These are phyloP conservation scores for Chimonanthus praecox DNA, from an alignment of 164 flowering plant species.

Conservation along the genomic window DNA sequence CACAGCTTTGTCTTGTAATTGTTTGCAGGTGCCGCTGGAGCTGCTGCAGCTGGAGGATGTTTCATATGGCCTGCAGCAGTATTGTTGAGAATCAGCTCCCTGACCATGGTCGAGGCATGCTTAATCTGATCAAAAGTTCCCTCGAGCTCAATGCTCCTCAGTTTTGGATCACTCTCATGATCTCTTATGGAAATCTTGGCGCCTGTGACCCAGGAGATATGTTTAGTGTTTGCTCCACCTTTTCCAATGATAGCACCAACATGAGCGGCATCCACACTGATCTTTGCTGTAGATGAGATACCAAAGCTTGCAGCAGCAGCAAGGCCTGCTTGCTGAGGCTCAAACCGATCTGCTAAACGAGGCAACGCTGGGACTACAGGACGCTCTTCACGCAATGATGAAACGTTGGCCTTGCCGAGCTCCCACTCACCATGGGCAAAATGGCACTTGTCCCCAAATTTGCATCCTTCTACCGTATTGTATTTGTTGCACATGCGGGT, in stretches of 20 bases:
- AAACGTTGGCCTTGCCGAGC: conserved; percentile 53
- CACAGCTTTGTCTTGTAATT: conserved; percentile 72
- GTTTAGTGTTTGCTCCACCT: conserved; percentile 88
- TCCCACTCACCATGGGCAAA: conserved; percentile 92
- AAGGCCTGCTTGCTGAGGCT: conserved; percentile 27
- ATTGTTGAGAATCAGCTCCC: conserved; percentile 55
- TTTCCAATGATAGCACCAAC: conserved; percentile 95
- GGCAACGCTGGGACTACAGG: conserved; percentile 30
- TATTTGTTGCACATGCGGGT: conserved; percentile 66
- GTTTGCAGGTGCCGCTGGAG: conserved; percentile 19
- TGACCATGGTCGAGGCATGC: conserved; percentile 77
- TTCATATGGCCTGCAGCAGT: conserved; percentile 17
- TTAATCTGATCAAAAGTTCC: conserved; percentile 92
- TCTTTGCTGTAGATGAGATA: conserved; percentile 76
- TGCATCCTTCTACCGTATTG: conserved; percentile 80
- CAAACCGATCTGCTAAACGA: conserved; percentile 31
- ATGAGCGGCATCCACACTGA: conserved; percentile 84
- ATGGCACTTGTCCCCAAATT: conserved; percentile 84
- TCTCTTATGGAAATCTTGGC: conserved; percentile 77
- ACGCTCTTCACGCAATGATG: conserved; percentile 46
- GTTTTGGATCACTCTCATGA: conserved; percentile 72
- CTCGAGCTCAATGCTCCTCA: conserved; percentile 83
- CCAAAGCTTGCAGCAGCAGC: conserved; percentile 72
- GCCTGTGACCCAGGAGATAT: conserved; percentile 79
- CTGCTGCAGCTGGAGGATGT: conserved; percentile 10